Evolutionary conservation across 225 moss, liverwort and hornwort genomes (phyloP).

Genomic region (Neckera pumila): DNA sequence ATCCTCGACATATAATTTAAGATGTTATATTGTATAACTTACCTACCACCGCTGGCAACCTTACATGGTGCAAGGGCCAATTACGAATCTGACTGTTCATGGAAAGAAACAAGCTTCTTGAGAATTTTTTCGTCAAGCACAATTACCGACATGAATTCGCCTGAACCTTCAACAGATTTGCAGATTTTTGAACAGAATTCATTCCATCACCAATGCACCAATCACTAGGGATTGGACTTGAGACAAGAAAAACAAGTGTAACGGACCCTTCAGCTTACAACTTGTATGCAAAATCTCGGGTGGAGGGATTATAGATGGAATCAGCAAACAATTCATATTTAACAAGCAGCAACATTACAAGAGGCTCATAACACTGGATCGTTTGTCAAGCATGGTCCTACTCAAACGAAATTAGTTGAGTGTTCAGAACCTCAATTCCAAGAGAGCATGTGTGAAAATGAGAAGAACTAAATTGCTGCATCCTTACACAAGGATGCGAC

Average conservation of each 20-base stretch:
- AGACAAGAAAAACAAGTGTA: neutral
- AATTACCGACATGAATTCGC: neutral
- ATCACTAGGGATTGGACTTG: neutral
- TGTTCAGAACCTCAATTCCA: neutral
- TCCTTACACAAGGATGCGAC: neutral
- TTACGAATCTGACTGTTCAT: neutral
- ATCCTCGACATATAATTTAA: too few species aligned
- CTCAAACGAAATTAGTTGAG: neutral
- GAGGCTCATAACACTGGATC: too few species aligned
- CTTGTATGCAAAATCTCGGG: neutral
- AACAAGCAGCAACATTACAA: neutral
- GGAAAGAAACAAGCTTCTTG: neutral
- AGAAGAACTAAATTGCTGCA: neutral
- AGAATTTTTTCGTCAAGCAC: neutral
- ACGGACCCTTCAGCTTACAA: neutral
- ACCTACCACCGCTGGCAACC: neutral
- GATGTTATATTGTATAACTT: too few species aligned
- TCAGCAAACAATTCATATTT: neutral
- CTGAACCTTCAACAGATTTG: neutral
- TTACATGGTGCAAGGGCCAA: neutral
- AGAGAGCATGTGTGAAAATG: neutral
- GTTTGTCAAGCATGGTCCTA: too few species aligned
- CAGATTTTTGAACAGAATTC: neutral
- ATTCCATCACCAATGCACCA: neutral
- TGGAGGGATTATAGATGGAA: neutral